These are phyloP conservation scores for Silene coronaria DNA, from an alignment of 179 eudicot species.

Conservation along the genomic window DNA sequence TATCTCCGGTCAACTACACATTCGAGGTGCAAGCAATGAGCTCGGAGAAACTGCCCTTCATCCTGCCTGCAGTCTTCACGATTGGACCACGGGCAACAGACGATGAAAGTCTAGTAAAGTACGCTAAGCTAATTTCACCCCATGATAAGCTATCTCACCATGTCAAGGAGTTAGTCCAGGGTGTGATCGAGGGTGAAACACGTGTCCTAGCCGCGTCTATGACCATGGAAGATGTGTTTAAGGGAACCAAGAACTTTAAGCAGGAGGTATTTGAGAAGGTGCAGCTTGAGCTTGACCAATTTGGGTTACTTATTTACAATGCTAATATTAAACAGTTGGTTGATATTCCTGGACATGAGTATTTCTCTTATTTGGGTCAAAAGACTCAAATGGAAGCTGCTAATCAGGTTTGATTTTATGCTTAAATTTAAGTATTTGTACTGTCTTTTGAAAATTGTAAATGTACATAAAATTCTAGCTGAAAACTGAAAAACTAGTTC, in stretches of 20 bases:
- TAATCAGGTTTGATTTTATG: constrained; percentile 22
- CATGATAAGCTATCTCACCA: constrained; percentile 33
- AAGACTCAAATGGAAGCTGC: constrained; percentile 44
- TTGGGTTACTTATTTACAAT: constrained; percentile 35
- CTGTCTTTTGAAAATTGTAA: no score
- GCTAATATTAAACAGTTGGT: constrained; percentile 42
- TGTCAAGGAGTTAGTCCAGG: constrained; percentile 35
- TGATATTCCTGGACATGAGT: constrained; percentile 40
- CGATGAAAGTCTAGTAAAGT: constrained; percentile 22
- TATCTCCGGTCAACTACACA: constrained; percentile 41
- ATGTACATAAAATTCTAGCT: no score
- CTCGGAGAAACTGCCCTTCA: constrained; percentile 34
- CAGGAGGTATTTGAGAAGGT: constrained; percentile 37
- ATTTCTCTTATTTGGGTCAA: constrained; percentile 42
- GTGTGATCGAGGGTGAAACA: constrained; percentile 43
- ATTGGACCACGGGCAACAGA: constrained; percentile 36
- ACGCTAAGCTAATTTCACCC: constrained; percentile 36
- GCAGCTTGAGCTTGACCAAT: constrained; percentile 36
- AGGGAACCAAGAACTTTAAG: constrained; percentile 34
- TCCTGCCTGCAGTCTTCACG: constrained; percentile 41
- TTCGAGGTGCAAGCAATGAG: constrained; percentile 47
- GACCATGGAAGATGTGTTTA: constrained; percentile 46
- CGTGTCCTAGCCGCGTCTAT: constrained; percentile 36
- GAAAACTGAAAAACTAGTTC: no score
- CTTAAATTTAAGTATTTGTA: not conserved